These are phyloP conservation scores for Mycena rebaudengoi DNA, from an alignment of 768 basidiomycete species.

Conservation along the genomic window DNA sequence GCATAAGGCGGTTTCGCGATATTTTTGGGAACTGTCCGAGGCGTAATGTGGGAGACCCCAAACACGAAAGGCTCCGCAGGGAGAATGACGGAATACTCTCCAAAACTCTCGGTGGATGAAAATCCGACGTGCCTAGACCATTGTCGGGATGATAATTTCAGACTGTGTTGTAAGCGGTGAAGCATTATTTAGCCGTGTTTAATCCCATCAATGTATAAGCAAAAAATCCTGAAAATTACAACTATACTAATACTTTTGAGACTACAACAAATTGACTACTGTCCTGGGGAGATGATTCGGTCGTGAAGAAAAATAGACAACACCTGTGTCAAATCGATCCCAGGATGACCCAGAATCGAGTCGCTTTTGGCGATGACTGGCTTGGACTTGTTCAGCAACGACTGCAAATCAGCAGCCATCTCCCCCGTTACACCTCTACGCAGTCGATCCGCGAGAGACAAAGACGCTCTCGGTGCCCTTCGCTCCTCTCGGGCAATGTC, in stretches of 20 bases:
- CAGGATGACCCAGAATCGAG: slow-evolving; percentile 51
- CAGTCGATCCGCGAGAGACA: slow-evolving; percentile 69
- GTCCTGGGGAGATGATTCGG: slow-evolving; percentile 55
- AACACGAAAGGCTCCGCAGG: slow-evolving; percentile 71
- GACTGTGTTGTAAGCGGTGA: not conserved
- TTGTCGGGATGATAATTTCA: too few species aligned
- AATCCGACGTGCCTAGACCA: too few species aligned
- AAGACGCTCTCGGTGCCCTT: slow-evolving; percentile 51
- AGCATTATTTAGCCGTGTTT: too few species aligned
- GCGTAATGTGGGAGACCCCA: slow-evolving; percentile 68
- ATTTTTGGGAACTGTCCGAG: slow-evolving; percentile 61
- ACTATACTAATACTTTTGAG: slow-evolving; percentile 27
- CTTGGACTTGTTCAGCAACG: slow-evolving; percentile 70
- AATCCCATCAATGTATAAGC: too few species aligned
- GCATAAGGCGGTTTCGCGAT: slow-evolving; percentile 70
- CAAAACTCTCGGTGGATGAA: slow-evolving; percentile 45
- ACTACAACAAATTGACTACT: slow-evolving; percentile 26
- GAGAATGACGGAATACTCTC: slow-evolving; percentile 67
- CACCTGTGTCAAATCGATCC: slow-evolving; percentile 67
- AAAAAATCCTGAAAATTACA: not conserved
- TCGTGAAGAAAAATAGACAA: slow-evolving; percentile 72
- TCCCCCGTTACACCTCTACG: slow-evolving; percentile 84
- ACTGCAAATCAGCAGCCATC: slow-evolving; percentile 76
- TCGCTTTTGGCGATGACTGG: slow-evolving; percentile 70
- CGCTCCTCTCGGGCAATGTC: slow-evolving; percentile 47